Base-by-base conservation (phyloP, 805 yeast genomes). In the Spathaspora girioi region DNA sequence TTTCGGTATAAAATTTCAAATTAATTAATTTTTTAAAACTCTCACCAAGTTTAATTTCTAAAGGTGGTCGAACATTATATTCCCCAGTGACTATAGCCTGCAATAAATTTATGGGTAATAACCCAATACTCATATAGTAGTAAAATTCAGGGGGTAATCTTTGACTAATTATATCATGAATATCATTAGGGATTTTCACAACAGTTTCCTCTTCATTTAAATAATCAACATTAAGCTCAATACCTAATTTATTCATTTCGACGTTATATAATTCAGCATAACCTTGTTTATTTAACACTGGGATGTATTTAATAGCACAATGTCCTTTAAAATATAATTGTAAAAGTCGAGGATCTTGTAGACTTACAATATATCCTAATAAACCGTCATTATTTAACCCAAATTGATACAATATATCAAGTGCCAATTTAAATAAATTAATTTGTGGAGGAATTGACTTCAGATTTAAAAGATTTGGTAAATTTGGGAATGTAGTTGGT, bases 121-220 rank as follows among this genome's bases (percentile, higher is more conserved):
- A 64, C 1, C 97, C 98, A 52, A 87, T 67, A 1, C 96, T 86
- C 62, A 82, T 82, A 66, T 90, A 94, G 64, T 86, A 91, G 61
- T 82, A 86, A 42, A 87, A 76, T 68, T 92, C 98, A 49, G 89
- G 87, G 1, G 97, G 96, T 48, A 94, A 73, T 62, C 92, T 81
- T 65, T 87, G 89, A 9, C 96, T 90, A 46, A 94, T 77, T 45
- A 91, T 80, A 45, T 85, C 91, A 64, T 89, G 94, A 11, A 89
- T 73, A 65, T 91, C 96, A 54, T 82, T 80, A 3, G 98, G 97
- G 45, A 86, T 69, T 49, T 70, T 70, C 38, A 67, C 58, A n/a
- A 38, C 45, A 35, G 19, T 32, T 6, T 55, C 61, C 11, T 55
- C 53, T 12, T 60, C 60, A 23, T 57, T 60, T 31, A 38, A 48